Base-by-base conservation (phyloP, 495 filamentous ascomycete species). In the Emericellopsis terricola region DNA sequence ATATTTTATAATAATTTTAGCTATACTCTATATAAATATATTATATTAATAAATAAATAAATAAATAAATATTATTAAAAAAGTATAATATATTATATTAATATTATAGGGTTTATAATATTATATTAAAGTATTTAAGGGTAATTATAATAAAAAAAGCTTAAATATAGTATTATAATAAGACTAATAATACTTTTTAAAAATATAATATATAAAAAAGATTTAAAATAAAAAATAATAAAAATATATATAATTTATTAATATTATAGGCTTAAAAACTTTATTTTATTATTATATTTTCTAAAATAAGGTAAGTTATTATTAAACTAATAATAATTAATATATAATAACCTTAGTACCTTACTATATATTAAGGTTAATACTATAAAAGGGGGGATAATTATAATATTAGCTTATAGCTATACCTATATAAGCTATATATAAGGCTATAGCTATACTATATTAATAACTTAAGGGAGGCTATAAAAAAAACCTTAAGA, bases 331-430 rank as follows among this genome's bases (percentile, higher is more conserved):
- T n/a, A n/a, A n/a, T n/a, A n/a, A n/a, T n/a, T n/a, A n/a, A n/a
- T n/a, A n/a, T n/a, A n/a, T n/a, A n/a, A n/a, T 15, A 36, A 7
- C 3, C 15, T 3, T 26, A 13, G 28, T 28, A 26, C 15, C 16
- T n/a, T 21, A 28, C 18, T 26, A 28, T 36, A 36, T 28, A 36
- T 36, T 28, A 36, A 36, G 3, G 21, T 15, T 28, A 26, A 14
- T 15, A 36, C 21, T 28, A 36, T 8, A n/a, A 26, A 26, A 9
- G 28, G 4, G 18, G 23, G 18, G 10, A 36, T 4, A 10, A 18
- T 38, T 33, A 38, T 33, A 38, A 38, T 26, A 26, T 26, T 26
- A 26, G 23, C 23, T 11, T 11, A 6, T 26, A 6, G 11, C 11
- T 6, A 11, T 26, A 6, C 8, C n/a, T 38, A 31, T 33, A 20